Percentiles rank a stretch among this genome's conserved stretches.
These are phyloP conservation scores for Ophiocordyceps unilateralis DNA, from an alignment of 2,329 filamentous ascomycete species.

Conservation along the genomic window DNA sequence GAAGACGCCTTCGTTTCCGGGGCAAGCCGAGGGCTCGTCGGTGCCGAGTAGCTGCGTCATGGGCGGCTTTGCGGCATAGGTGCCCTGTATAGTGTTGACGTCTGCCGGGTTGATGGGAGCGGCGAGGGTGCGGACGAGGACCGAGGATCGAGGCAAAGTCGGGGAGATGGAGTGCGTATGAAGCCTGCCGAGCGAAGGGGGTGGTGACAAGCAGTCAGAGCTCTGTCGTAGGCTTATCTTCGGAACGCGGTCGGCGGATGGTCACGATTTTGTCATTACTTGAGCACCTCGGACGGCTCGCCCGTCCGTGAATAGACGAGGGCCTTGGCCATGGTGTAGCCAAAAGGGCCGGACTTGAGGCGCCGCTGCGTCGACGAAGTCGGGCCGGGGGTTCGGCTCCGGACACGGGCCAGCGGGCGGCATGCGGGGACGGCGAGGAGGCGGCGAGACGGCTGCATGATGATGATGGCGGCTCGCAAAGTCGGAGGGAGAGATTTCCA, in stretches of 20 bases:
- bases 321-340: conserved; percentile 74
- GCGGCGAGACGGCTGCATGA: not conserved
- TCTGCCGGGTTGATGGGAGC: conserved; percentile 93
- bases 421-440: not conserved
- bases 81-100: conserved; percentile 94
- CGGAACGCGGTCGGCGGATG: not conserved
- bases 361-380: conserved; percentile 17
- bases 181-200: conserved; percentile 23
- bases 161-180: conserved; percentile 66
- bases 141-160: conserved; percentile 40
- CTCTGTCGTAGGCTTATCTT: not conserved
- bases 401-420: not conserved
- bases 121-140: conserved; percentile 77
- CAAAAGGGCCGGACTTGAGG: conserved; percentile 46
- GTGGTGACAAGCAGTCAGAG: not conserved
- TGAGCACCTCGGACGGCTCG: conserved; percentile 54
- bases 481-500: not conserved
- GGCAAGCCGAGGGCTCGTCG: conserved; percentile 54
- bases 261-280: conserved; percentile 17
- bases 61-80: conserved; percentile 72
- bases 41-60: conserved; percentile 68
- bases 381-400: conserved; percentile 2
- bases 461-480: not conserved
- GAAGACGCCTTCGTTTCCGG: conserved; percentile 85
- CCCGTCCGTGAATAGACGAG: conserved; percentile 60